Conservation (phyloP, 805 yeast genomes). For the Lipomyces orientalis region DNA sequence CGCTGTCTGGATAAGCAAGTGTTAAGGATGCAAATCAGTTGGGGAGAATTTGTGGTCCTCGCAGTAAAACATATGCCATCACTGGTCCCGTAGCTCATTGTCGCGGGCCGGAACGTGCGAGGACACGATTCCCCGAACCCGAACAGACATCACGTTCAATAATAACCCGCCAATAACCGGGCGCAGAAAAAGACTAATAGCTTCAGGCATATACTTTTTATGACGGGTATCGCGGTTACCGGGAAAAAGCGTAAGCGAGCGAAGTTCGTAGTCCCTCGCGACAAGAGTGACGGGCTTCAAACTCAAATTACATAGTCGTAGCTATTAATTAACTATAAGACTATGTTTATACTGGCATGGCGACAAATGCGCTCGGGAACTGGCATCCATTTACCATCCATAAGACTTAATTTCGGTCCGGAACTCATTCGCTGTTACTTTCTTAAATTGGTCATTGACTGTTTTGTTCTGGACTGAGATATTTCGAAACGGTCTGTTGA, state of each 20-base stretch:
- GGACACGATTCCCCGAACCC: not conserved
- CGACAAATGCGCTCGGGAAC: too few species aligned
- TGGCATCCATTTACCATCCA: too few species aligned
- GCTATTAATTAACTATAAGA: too few species aligned
- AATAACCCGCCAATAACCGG: not conserved
- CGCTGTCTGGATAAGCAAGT: not conserved
- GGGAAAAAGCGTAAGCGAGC: not conserved
- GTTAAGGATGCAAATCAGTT: not conserved
- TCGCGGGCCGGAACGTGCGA: not conserved
- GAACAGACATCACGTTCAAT: not conserved
- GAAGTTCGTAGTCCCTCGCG: not conserved
- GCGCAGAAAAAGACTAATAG: too few species aligned
- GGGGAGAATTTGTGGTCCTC: not conserved
- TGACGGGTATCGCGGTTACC: not conserved
- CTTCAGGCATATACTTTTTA: not conserved
- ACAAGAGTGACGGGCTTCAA: not conserved
- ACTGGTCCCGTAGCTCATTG: not conserved
- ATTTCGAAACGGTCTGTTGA: not conserved
- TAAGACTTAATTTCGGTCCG: not conserved
- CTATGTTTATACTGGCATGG: too few species aligned
- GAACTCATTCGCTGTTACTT: too few species aligned
- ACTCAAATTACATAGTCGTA: not conserved
- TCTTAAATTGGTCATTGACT: not conserved
- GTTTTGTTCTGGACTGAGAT: not conserved
- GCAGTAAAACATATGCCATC: not conserved